These are phyloP conservation scores for Punica granatum DNA, from an alignment of 345 rosid species.

Conservation along the genomic window DNA sequence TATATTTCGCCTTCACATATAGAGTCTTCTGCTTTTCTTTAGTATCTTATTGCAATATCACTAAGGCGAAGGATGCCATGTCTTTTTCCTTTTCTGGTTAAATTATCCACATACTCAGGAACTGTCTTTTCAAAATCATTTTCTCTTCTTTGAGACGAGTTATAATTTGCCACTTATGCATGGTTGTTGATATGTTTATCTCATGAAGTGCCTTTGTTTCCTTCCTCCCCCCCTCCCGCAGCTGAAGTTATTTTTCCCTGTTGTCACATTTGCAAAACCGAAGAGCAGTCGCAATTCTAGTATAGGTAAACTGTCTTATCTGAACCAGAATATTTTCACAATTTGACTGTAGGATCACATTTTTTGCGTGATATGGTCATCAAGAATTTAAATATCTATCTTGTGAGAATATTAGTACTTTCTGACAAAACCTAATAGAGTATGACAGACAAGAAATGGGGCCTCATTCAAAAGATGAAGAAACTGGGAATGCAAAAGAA, in stretches of 20 bases:
- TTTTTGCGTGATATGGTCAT: background rate
- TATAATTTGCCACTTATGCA: background rate
- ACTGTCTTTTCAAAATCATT: background rate
- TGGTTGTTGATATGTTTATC: slow-evolving; percentile 4
- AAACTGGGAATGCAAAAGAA: background rate
- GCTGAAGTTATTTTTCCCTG: slow-evolving; percentile 87
- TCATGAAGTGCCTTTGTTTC: background rate
- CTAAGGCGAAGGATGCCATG: no score
- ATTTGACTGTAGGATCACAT: background rate
- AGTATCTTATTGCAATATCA: no score
- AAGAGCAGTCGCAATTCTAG: slow-evolving; percentile 99
- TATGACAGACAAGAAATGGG: background rate
- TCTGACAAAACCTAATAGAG: background rate
- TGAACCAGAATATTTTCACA: background rate
- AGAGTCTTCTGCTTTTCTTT: no score
- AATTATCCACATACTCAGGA: background rate
- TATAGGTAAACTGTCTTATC: slow-evolving; percentile 50
- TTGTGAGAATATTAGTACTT: background rate
- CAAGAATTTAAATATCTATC: background rate
- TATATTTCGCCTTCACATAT: no score
- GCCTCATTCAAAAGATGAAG: background rate
- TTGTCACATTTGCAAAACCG: slow-evolving; percentile 92
- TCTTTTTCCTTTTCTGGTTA: background rate
- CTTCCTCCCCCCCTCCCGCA: slow-evolving; percentile 29
- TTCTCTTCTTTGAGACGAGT: background rate